Conservation (phyloP, 2,329 filamentous ascomycete genomes). For the Fusarium sp. region DNA sequence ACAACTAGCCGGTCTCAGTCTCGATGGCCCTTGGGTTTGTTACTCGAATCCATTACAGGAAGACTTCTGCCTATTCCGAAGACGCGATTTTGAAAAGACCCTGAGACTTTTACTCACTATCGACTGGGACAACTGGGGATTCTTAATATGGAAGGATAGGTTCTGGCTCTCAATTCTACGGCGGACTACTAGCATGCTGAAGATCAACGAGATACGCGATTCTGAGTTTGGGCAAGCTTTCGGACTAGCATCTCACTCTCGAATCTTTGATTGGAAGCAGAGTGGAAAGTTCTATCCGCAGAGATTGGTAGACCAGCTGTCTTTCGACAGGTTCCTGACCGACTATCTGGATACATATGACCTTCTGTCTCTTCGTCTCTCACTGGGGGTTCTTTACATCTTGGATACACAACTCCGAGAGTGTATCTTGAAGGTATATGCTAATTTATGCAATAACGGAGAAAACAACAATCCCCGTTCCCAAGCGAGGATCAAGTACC, state of each 20-base stretch:
- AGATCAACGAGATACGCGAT: neutral
- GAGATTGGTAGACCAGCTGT: neutral
- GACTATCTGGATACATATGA: fast-evolving
- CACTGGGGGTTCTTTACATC: fast-evolving
- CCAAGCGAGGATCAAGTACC: fast-evolving
- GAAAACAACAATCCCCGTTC: neutral
- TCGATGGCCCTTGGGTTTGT: neutral
- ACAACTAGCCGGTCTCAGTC: neutral
- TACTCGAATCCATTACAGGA: neutral
- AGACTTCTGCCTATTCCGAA: neutral
- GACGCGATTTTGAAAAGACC: fast-evolving
- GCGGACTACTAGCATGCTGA: fast-evolving
- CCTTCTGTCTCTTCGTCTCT: fast-evolving
- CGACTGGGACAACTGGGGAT: neutral
- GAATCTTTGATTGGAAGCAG: neutral
- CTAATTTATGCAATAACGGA: fast-evolving
- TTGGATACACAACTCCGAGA: neutral
- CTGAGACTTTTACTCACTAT: fast-evolving
- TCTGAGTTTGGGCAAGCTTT: neutral
- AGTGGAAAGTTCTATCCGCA: fast-evolving
- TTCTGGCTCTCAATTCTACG: neutral
- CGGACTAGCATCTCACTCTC: neutral
- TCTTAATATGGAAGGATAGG: neutral
- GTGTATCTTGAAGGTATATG: fast-evolving
- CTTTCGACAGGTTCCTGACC: neutral